Base-by-base conservation (phyloP, 139 green algal species). In the Pleodorina starrii region DNA sequence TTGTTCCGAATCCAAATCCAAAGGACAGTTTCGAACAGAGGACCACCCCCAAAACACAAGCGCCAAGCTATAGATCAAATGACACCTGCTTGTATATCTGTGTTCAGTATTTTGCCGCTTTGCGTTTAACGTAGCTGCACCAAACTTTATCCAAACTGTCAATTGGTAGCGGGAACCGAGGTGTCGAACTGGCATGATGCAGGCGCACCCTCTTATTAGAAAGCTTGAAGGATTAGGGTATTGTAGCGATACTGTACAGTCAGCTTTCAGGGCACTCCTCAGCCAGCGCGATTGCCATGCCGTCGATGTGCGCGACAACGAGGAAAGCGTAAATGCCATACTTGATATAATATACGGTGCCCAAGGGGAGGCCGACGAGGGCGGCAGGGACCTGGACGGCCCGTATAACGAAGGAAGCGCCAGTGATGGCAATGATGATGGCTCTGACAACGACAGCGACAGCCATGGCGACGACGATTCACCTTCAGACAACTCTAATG, bases 321-420 rank as follows among this genome's bases (percentile, higher is more conserved):
- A 79, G 44, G 40, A 38, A 2, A 27, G 7, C 32, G 32, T 88
- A 25, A 88, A 88, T 32, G 43, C 44, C 9, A 10, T 88, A 5
- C 44, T 88, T 1, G 82, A 88, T 29, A 69, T 88, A 27, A 76
- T 88, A 35, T 29, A 35, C 35, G 63, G 60, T 3, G 60, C 5
- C 5, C 7, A 75, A 46, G 38, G 46, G 7, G 40, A 50, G n/a
- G 3, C 29, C 25, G 36, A 48, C 17, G 44, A 66, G 9, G 19
- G 35, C 10, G 25, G 21, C 54, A 5, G 44, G 44, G 80, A 63
- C 19, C 14, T 6, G 50, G 38, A 85, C 25, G 50, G 38, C 5
- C 48, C 36, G 23, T 29, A 9, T 7, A 14, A 23, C 54, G 54
- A 86, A 50, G 38, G 50, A 5, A 50, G 60, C 43, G 81, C n/a